Evolutionary conservation across 164 flowering plant genomes (phyloP), one percentile per base, ranked within the genome.

Genomic region (Liriodendron chinense): DNA sequence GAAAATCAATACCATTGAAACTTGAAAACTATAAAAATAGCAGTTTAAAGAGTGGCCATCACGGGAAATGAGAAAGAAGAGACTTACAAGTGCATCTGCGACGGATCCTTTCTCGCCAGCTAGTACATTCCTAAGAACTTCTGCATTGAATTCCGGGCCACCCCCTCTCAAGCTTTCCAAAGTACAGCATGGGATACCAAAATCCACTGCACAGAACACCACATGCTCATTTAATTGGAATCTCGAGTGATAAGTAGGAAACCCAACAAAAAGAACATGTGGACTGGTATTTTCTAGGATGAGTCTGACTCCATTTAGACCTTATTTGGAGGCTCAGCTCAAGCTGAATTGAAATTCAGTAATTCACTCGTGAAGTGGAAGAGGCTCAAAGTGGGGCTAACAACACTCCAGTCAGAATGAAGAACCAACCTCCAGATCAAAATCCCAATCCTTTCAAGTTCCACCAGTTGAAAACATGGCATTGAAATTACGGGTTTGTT

Each of bases 121-220:
- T 18, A 92, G 81, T n/a, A 91, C 94, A 21, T 86, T 84, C 81
- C 69, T 92, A 25, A 96, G 79, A 14, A 85, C 85, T 25, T 84
- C 83, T 1, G 97, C 95, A 76, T 96, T 96, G 69, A 87, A 89
- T 25, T 86, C 89, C 1, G 97, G 92, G 5, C 81, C 92, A 70
- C 97, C 97, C 21, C 99, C 99, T 82, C 84, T 83, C 80, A 96
- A 84, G 82, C 77, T 79, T 4, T 88, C 95, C 12, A 94, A 65
- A 48, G 95, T 89, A 82, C 99, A 94, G 1, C 94, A 94, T 78
- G 97, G 92, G 62, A 94, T 92, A 56, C 97, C 97, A 82, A 89
- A 94, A 16, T 94, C 92, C 93, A 92, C 99, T 96, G 71, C 25
- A 76, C 34, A 74, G 61, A 25, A 68, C 24, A 22, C 23, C 9